Percentiles rank a stretch among this genome's conserved stretches.
Evolutionary conservation across 2,329 filamentous ascomycete species (phyloP).

Genomic region (Alternaria infectoria): DNA sequence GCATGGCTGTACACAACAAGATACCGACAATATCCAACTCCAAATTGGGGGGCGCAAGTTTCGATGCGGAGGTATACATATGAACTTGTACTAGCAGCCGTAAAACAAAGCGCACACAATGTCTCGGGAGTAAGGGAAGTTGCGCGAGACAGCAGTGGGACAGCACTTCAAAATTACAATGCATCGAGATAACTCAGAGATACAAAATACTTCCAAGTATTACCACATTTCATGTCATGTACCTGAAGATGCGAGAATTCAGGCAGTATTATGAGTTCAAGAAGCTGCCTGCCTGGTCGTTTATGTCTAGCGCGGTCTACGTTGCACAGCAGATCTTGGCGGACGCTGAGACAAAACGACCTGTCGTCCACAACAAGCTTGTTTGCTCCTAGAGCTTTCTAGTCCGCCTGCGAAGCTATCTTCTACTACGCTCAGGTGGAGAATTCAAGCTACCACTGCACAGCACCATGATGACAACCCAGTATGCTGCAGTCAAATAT

Average conservation of each 20-base stretch:
- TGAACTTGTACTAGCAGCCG: accelerated
- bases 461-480: neutral
- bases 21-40: neutral
- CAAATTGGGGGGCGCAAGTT: neutral
- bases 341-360: neutral
- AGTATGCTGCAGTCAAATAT: neutral
- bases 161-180: neutral
- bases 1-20: neutral
- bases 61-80: accelerated
- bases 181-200: neutral
- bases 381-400: neutral
- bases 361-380: neutral
- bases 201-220: neutral
- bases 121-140: neutral
- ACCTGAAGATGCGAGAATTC: neutral
- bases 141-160: neutral
- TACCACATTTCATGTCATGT: neutral
- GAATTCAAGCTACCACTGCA: neutral
- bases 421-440: accelerated
- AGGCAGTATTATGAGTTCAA: neutral
- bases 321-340: neutral
- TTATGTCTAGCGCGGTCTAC: neutral
- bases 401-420: neutral
- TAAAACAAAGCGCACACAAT: neutral
- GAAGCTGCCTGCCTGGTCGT: neutral